Evolutionary conservation across 176 grass and related monocot genomes (phyloP).

Genomic region (Avena insularis): DNA sequence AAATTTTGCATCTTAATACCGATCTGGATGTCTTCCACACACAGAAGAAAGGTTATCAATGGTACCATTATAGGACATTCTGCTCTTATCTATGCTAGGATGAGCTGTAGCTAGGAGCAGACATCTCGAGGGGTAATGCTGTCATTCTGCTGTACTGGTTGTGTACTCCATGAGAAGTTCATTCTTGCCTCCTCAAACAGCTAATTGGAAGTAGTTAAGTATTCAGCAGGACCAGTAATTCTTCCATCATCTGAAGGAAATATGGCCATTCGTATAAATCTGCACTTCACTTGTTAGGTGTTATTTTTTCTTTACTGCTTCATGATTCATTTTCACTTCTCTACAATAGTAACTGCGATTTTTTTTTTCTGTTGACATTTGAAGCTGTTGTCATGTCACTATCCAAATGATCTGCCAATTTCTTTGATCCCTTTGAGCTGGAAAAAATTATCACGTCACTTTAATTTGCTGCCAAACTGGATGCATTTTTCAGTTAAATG

Average conservation of each 20-base stretch:
- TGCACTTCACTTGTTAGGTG: slow-evolving; percentile 8
- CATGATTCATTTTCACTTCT: neutral
- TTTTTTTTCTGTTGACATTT: neutral
- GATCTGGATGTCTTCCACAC: neutral
- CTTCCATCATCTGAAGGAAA: slow-evolving; percentile 2
- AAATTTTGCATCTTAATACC: neutral
- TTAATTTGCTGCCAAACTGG: neutral
- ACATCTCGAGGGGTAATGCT: neutral
- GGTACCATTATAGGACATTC: neutral
- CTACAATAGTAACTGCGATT: neutral
- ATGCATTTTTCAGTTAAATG: neutral
- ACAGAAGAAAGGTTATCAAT: neutral
- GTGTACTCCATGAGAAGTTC: neutral
- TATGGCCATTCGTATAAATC: slow-evolving; percentile 9
- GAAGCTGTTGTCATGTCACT: neutral
- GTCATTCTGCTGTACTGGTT: neutral
- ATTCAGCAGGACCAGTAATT: neutral
- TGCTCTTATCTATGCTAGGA: neutral
- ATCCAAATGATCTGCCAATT: neutral
- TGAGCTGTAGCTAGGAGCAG: neutral
- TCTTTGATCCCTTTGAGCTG: neutral
- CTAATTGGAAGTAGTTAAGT: neutral
- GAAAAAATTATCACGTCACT: neutral
- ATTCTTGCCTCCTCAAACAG: neutral
- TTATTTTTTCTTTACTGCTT: neutral